phyloP scores from a whole-genome alignment of 2,329 filamentous ascomycete species.

The Onygenales sp. region DNA sequence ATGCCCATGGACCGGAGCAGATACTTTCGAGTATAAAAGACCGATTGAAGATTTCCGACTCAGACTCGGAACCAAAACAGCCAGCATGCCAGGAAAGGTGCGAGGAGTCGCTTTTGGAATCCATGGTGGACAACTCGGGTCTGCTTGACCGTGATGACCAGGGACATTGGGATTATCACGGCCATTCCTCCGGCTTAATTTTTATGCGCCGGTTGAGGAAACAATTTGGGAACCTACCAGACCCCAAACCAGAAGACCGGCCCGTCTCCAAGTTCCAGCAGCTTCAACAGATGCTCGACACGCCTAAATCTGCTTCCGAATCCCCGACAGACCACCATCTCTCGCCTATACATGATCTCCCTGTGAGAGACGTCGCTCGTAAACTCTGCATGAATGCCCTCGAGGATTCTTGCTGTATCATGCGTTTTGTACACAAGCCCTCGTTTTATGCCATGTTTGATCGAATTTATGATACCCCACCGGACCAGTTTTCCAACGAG shows the following conservation, averaged over 20 bases:
- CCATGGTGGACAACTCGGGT: conserved; percentile 90
- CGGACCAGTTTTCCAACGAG: conserved; percentile 52
- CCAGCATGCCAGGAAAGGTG: conserved; percentile 32
- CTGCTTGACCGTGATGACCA: conserved; percentile 85
- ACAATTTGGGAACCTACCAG: conserved; percentile 65
- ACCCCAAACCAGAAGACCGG: conserved; percentile 40
- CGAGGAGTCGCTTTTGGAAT: conserved; percentile 68
- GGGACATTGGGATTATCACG: conserved; percentile 91
- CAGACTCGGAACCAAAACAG: conserved; percentile 12
- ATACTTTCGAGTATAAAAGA: conserved; percentile 36
- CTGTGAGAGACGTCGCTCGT: conserved; percentile 49
- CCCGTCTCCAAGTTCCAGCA: conserved; percentile 39
- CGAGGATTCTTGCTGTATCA: conserved; percentile 52
- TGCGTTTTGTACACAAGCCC: conserved; percentile 71
- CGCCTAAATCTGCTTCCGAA: conserved; percentile 54
- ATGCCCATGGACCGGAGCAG: conserved; percentile 60
- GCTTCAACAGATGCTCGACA: conserved; percentile 55
- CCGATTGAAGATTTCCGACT: conserved; percentile 14
- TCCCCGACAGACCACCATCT: conserved; percentile 52
- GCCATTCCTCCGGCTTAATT: conserved; percentile 81
- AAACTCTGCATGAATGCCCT: conserved; percentile 51
- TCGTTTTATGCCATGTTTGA: conserved; percentile 71
- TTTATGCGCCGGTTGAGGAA: conserved; percentile 82
- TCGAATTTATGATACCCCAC: conserved; percentile 61
- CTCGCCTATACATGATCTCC: conserved; percentile 56